phyloP scores from a whole-genome alignment of 768 basidiomycete genomes.

The Mycena pura region DNA sequence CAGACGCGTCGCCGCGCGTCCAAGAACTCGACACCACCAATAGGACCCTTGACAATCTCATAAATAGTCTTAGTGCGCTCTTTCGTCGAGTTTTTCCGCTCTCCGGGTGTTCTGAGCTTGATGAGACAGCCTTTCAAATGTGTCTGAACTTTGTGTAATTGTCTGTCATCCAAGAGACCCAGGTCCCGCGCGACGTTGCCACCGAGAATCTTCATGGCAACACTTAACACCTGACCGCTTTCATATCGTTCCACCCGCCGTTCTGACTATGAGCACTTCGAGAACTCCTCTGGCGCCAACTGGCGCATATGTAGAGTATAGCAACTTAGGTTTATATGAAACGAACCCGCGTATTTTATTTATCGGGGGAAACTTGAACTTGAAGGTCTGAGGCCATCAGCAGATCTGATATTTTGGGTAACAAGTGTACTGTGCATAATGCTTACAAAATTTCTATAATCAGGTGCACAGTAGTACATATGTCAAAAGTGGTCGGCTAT shows the following conservation, averaged over 20 bases:
- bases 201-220: constrained; percentile 40
- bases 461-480: too few species aligned
- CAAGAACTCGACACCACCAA: too few species aligned
- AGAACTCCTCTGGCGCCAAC: constrained; percentile 35
- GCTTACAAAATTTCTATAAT: too few species aligned
- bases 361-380: neutral
- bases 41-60: constrained; percentile 43
- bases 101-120: constrained; percentile 33
- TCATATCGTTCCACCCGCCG: constrained; percentile 43
- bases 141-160: constrained; percentile 40
- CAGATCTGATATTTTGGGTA: too few species aligned
- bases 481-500: too few species aligned
- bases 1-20: too few species aligned
- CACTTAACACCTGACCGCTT: constrained; percentile 36
- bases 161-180: constrained; percentile 20
- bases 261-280: constrained; percentile 43
- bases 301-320: constrained; percentile 25
- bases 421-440: too few species aligned
- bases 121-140: constrained; percentile 47
- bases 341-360: neutral
- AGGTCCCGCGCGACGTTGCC: constrained; percentile 38
- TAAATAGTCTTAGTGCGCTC: constrained; percentile 45
- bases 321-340: constrained; percentile 46
- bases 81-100: too few species aligned
- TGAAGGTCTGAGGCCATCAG: too few species aligned